Percentiles rank a stretch among this genome's conserved stretches.
Evolutionary conservation across 2,329 filamentous ascomycete genomes (phyloP).

Genomic region (Tolypocladium inflatum): DNA sequence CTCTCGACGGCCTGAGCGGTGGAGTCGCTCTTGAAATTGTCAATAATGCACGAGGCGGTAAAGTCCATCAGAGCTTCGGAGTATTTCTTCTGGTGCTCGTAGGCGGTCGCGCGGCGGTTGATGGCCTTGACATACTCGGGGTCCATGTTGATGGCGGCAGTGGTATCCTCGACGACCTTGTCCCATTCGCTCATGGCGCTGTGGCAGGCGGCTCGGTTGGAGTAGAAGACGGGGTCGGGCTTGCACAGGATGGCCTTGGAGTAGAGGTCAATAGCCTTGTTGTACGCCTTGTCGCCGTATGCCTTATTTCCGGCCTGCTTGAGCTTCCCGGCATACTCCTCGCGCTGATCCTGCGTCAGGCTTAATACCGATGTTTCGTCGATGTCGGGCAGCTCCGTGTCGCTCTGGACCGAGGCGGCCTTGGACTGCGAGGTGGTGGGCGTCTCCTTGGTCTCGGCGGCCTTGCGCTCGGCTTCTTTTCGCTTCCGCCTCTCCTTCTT

Average conservation of each 20-base stretch:
- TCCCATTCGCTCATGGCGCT: slow-evolving; percentile 91
- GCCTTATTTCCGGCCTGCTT: slow-evolving; percentile 96
- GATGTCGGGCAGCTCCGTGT: slow-evolving; percentile 62
- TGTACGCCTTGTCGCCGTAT: slow-evolving; percentile 89
- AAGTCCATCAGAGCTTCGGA: slow-evolving; percentile 95
- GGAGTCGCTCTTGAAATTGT: slow-evolving; percentile 86
- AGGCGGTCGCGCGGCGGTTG: slow-evolving; percentile 92
- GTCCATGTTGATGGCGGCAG: slow-evolving; percentile 86
- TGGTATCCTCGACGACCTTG: slow-evolving; percentile 94
- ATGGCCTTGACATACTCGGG: slow-evolving; percentile 95
- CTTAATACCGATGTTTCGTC: slow-evolving; percentile 45
- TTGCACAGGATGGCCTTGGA: slow-evolving; percentile 95
- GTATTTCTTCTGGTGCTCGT: slow-evolving; percentile 84
- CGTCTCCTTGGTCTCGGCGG: slow-evolving; percentile 33
- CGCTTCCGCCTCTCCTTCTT: slow-evolving; percentile 87
- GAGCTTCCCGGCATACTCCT: slow-evolving; percentile 79
- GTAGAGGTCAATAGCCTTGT: slow-evolving; percentile 88
- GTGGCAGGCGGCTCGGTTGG: slow-evolving; percentile 95
- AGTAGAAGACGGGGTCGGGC: slow-evolving; percentile 96
- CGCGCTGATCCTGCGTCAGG: slow-evolving; percentile 57
- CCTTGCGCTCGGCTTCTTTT: slow-evolving; percentile 64
- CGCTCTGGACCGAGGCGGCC: slow-evolving; percentile 42
- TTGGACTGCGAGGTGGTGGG: slow-evolving; percentile 32
- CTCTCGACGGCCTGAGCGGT: slow-evolving; percentile 87
- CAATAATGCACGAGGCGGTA: slow-evolving; percentile 98